Conservation (phyloP, 345 rosid genomes). For the Euclidium syriacum region DNA sequence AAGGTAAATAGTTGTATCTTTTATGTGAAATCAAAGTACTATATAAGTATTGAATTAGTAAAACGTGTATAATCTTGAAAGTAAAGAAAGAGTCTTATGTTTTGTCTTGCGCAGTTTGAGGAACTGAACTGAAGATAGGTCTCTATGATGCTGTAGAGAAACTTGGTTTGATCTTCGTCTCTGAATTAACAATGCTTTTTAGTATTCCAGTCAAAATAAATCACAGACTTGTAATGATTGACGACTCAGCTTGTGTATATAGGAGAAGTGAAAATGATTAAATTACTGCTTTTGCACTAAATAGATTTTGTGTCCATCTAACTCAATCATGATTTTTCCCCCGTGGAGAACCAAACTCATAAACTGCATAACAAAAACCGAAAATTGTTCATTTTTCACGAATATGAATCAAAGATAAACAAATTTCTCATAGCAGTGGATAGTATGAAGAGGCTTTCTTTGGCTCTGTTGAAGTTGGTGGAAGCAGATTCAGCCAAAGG, state of each 20-base stretch:
- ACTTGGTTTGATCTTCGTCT: not conserved
- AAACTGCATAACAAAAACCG: not conserved
- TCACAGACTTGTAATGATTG: not conserved
- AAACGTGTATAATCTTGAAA: conserved; percentile 15
- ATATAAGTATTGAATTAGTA: not conserved
- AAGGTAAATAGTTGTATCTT: not conserved
- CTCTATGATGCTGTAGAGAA: not conserved
- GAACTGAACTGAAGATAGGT: not conserved
- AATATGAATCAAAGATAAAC: conserved; percentile 40
- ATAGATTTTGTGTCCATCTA: not conserved
- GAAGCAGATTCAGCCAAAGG: conserved; percentile 46
- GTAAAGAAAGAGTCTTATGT: not conserved
- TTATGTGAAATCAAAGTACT: not conserved
- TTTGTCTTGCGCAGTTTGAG: conserved; percentile 18
- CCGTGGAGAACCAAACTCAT: not conserved
- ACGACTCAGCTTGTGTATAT: not conserved
- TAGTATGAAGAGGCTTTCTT: conserved; percentile 57
- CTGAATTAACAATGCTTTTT: not conserved
- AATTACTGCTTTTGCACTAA: not conserved
- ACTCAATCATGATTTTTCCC: not conserved
- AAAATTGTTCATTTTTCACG: not conserved
- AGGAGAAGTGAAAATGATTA: not conserved
- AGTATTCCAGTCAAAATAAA: conserved; percentile 15
- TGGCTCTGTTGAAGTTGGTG: conserved; percentile 50
- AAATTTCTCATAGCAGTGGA: conserved; percentile 61